Percentiles rank a stretch among this genome's conserved stretches.
These are phyloP conservation scores for Lagerstroemia speciosa DNA, from an alignment of 345 rosid species.

Conservation along the genomic window DNA sequence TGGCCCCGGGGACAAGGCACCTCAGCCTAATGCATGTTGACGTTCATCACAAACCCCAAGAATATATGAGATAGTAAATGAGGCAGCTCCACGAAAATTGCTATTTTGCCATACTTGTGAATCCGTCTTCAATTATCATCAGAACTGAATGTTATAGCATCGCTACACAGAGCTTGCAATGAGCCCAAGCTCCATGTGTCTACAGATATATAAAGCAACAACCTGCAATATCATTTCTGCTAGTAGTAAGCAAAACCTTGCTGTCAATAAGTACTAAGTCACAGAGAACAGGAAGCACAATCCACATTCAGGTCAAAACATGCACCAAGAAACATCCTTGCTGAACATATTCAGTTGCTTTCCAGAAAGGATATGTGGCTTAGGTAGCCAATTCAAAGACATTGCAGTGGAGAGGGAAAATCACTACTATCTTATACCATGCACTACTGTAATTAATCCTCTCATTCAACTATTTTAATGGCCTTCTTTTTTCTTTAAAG, in stretches of 20 bases:
- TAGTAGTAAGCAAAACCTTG: background rate
- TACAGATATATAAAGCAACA: background rate
- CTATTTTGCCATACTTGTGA: background rate
- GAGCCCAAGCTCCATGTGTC: background rate
- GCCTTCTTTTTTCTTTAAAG: background rate
- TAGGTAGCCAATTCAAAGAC: background rate
- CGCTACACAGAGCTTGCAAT: background rate
- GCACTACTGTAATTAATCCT: background rate
- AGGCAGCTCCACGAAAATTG: background rate
- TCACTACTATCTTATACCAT: background rate
- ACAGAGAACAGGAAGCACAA: background rate
- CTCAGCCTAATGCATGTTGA: background rate
- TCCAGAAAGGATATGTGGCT: background rate
- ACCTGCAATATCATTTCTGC: background rate
- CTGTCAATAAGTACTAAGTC: background rate
- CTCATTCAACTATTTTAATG: background rate
- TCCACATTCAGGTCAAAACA: background rate
- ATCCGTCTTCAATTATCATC: background rate
- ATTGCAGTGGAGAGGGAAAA: background rate
- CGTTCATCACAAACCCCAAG: background rate
- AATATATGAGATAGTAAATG: background rate
- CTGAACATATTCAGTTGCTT: background rate
- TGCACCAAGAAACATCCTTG: background rate
- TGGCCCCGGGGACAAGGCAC: conserved; percentile 2
- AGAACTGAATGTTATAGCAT: background rate